Percentiles rank a stretch among this genome's conserved stretches.
Evolutionary conservation across 805 yeast genomes (phyloP).

Genomic region (Candida fluviatilis): DNA sequence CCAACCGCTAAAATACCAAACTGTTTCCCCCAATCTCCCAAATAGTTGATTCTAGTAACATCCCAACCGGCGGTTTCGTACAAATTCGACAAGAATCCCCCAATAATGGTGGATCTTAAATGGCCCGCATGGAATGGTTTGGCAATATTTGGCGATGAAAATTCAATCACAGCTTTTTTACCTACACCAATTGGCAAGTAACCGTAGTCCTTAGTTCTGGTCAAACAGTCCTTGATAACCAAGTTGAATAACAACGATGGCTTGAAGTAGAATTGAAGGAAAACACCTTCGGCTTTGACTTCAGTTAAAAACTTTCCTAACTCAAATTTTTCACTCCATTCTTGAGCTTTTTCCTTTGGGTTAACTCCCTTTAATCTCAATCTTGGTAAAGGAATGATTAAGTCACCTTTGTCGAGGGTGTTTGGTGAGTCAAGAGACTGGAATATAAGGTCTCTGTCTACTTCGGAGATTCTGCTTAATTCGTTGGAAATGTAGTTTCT

Average conservation of each 20-base stretch:
- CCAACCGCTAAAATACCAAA: slow-evolving; percentile 96
- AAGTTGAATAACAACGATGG: slow-evolving; percentile 61
- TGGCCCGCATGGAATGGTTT: slow-evolving; percentile 99
- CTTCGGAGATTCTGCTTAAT: slow-evolving; percentile 68
- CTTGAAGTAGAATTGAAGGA: slow-evolving; percentile 82
- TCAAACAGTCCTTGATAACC: slow-evolving; percentile 66
- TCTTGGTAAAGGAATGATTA: slow-evolving; percentile 89
- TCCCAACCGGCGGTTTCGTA: slow-evolving; percentile 90
- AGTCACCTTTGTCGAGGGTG: slow-evolving; percentile 87
- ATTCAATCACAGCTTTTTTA: slow-evolving; percentile 77
- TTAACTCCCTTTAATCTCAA: slow-evolving; percentile 75
- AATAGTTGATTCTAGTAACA: slow-evolving; percentile 87
- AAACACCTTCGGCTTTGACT: slow-evolving; percentile 83
- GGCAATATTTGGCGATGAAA: slow-evolving; percentile 97
- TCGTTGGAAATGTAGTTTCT: slow-evolving; percentile 86
- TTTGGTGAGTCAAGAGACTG: slow-evolving; percentile 87
- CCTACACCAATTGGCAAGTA: slow-evolving; percentile 68
- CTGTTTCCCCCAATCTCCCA: slow-evolving; percentile 99
- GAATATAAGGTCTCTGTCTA: slow-evolving; percentile 63
- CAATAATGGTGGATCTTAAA: slow-evolving; percentile 94
- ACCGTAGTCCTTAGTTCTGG: slow-evolving; percentile 64
- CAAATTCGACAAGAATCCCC: slow-evolving; percentile 88
- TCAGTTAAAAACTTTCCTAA: slow-evolving; percentile 62
- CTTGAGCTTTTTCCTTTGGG: slow-evolving; percentile 63
- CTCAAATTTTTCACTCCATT: slow-evolving; percentile 78